Evolutionary conservation across 495 filamentous ascomycete genomes (phyloP).

Genomic region (Talaromyces nanjingensis): DNA sequence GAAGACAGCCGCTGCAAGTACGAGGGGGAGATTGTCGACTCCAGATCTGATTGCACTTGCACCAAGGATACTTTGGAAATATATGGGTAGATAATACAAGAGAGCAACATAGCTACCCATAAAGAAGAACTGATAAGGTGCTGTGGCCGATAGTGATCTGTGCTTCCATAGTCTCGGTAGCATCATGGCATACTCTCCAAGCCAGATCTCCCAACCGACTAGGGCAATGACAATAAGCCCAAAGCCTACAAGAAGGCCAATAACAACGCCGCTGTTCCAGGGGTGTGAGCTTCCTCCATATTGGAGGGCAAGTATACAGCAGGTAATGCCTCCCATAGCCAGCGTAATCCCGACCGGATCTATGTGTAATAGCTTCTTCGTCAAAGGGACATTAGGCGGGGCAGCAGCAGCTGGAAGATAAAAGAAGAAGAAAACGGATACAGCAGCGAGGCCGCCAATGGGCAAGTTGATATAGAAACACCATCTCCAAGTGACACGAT

Average conservation of each 20-base stretch:
- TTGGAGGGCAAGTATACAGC: neutral
- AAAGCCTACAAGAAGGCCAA: slow-evolving; percentile 27
- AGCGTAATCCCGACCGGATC: neutral
- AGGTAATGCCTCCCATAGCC: slow-evolving; percentile 12
- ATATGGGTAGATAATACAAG: slow-evolving; percentile 57
- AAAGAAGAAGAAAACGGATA: slow-evolving; percentile 12
- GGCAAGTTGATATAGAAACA: slow-evolving; percentile 34
- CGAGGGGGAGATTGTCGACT: slow-evolving; percentile 45
- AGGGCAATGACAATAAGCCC: slow-evolving; percentile 12
- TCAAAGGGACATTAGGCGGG: slow-evolving; percentile 34
- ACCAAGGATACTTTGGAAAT: slow-evolving; percentile 49
- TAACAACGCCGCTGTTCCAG: neutral
- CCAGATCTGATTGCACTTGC: slow-evolving; percentile 40
- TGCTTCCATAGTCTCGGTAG: slow-evolving; percentile 34
- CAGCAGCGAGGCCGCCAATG: slow-evolving; percentile 39
- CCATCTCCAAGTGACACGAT: slow-evolving; percentile 25
- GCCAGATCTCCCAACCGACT: slow-evolving; percentile 18
- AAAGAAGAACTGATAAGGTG: slow-evolving; percentile 31
- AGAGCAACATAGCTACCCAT: slow-evolving; percentile 37
- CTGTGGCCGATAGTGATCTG: slow-evolving; percentile 31
- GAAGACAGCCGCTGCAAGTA: slow-evolving; percentile 28
- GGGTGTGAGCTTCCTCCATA: neutral
- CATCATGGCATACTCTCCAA: slow-evolving; percentile 18
- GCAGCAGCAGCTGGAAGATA: slow-evolving; percentile 24
- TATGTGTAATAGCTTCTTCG: neutral